These are phyloP conservation scores for Blastobotrys mokoenaii DNA, from an alignment of 805 yeast genomes.

Conservation along the genomic window DNA sequence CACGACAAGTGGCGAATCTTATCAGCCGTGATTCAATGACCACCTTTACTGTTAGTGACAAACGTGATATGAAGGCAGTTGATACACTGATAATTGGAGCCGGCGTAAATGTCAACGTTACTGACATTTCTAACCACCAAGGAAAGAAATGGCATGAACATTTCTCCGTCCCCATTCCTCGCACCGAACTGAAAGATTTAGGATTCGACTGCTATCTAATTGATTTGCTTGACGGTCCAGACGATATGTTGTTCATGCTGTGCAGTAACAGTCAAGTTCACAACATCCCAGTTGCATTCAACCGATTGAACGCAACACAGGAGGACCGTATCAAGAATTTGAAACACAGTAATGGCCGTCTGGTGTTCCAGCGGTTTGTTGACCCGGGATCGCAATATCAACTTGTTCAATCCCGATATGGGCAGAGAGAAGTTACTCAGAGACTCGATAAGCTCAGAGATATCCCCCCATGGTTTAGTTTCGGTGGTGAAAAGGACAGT, in stretches of 20 bases:
- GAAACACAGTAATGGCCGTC: conserved; percentile 27
- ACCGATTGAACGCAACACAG: conserved; percentile 31
- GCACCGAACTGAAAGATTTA: conserved; percentile 29
- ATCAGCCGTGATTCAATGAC: no score
- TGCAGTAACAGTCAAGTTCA: conserved; percentile 42
- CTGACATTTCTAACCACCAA: conserved; percentile 27
- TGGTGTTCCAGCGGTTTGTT: conserved; percentile 20
- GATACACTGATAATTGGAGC: no score
- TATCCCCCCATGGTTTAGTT: not conserved
- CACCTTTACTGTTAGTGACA: no score
- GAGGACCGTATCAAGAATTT: not conserved
- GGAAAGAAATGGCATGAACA: conserved; percentile 20
- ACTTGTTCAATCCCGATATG: conserved; percentile 3
- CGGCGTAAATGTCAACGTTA: conserved; percentile 43
- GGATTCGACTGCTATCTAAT: conserved; percentile 79
- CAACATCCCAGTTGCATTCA: conserved; percentile 46
- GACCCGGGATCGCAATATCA: not conserved
- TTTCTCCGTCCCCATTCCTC: conserved; percentile 14
- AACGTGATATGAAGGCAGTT: no score
- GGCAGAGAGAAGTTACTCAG: not conserved
- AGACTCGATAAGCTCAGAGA: no score
- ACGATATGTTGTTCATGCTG: conserved; percentile 61
- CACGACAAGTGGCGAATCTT: no score
- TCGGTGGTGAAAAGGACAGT: not conserved
- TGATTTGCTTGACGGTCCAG: conserved; percentile 70